Evolutionary conservation across 208 protist species (phyloP), one percentile per base, ranked within the genome.

Genomic region (Leishmania gerbilli): DNA sequence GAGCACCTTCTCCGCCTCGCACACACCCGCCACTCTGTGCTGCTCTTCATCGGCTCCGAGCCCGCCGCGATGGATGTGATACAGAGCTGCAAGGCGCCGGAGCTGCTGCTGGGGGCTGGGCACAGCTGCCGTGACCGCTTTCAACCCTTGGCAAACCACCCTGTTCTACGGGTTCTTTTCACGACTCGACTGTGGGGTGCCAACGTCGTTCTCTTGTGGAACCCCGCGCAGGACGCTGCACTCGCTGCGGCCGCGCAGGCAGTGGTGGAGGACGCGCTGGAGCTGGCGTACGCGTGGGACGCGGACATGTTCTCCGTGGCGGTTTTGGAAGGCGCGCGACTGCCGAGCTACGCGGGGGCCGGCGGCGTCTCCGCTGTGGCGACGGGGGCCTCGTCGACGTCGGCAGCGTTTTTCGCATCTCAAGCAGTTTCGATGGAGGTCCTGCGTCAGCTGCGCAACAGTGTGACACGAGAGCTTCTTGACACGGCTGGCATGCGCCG

Each of bases 241-340:
- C n/a, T 58, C 8, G 76, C 45, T 40, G 42, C 76, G 19, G 56
- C 45, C 0, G 45, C 77, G 15, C 80, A 76, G 68, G 45, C 80
- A 4, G 77, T 89, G 6, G 86, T 95, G 19, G 89, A 91, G 79
- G 92, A 94, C 76, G 94, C 87, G n/a, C 77, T 97, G 68, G 79
- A 87, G 68, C 84, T 95, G 47, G 91, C 91, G 7, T 88, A 84
- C 71, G 80, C 88, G 40, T 97, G 94, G 94, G 87, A 90, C 67
- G 90, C 91, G 3, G 92, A 95, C 76, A 94, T 95, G 91, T 91
- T 97, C 76, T 90, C 92, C 31, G 88, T 95, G 2, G 92, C 92
- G 15, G 82, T 95, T 31, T 79, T 95, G 9, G 81, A 84, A 24
- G 84, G 80, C 7, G 65, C 71, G 15, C 77, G 72, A 21, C 64